A percentile compares a stretch with the other conserved stretches of the same genome.
Evolutionary conservation across 1,139 yeast species (phyloP).

Genomic region (Candida pseudocylindracea): DNA sequence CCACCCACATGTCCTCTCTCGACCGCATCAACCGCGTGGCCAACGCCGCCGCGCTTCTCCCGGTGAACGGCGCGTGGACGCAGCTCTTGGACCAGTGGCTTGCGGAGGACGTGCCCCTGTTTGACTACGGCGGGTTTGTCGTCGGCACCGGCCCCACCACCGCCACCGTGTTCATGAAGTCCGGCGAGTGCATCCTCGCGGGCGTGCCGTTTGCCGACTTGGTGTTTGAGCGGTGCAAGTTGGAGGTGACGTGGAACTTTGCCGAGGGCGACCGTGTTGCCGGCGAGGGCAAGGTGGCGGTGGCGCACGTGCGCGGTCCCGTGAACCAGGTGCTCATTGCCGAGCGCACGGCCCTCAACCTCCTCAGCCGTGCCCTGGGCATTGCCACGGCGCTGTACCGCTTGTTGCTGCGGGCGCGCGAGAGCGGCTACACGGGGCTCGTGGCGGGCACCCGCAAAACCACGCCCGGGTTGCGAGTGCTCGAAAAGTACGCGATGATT

Average conservation of each 20-base stretch:
- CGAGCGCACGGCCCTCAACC: constrained; percentile 70
- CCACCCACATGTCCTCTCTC: too few species aligned
- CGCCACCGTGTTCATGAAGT: constrained; percentile 69
- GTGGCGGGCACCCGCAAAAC: constrained; percentile 97
- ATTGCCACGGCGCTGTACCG: constrained; percentile 60
- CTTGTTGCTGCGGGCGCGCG: constrained; percentile 38
- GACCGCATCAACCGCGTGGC: background rate
- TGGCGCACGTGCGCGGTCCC: constrained; percentile 64
- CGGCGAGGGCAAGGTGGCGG: constrained; percentile 35
- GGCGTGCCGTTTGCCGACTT: constrained; percentile 86
- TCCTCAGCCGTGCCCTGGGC: constrained; percentile 70
- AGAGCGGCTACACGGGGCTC: constrained; percentile 56
- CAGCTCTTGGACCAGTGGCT: constrained; percentile 54
- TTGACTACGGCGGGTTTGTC: constrained; percentile 85
- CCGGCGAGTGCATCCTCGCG: constrained; percentile 44
- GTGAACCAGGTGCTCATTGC: constrained; percentile 61
- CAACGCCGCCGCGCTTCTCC: constrained; percentile 35
- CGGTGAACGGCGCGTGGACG: constrained; percentile 62
- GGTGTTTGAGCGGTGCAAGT: constrained; percentile 55
- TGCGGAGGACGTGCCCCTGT: constrained; percentile 78
- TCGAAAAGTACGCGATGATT: constrained; percentile 86
- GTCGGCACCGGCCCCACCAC: constrained; percentile 59
- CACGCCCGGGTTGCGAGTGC: constrained; percentile 78
- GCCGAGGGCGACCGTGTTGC: constrained; percentile 42
- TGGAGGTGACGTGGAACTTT: constrained; percentile 48